Conservation (phyloP, 768 basidiomycete species). For the Termitomyces sp. region DNA sequence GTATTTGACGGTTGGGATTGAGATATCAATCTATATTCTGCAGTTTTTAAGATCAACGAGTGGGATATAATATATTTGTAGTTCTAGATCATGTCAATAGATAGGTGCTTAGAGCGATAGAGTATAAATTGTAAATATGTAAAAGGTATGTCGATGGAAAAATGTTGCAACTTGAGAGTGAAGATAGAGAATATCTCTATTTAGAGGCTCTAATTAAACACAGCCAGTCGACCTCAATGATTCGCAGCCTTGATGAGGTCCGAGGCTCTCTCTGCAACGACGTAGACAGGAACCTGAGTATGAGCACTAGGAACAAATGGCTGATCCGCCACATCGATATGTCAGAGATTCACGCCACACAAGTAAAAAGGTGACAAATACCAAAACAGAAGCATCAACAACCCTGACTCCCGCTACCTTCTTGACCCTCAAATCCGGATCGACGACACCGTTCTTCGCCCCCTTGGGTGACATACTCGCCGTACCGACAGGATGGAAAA, state of each 20-base stretch:
- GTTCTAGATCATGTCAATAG: too few relatives aligned
- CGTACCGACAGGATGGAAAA: slow-evolving; percentile 15
- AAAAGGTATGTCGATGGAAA: background rate
- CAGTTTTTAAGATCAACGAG: background rate
- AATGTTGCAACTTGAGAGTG: background rate
- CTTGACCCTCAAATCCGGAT: too few relatives aligned
- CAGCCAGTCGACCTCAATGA: background rate
- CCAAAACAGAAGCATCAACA: background rate
- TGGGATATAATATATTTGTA: background rate
- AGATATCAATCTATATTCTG: too few relatives aligned
- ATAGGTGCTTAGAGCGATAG: too few relatives aligned
- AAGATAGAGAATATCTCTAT: background rate
- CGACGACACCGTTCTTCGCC: too few relatives aligned
- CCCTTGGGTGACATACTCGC: slow-evolving; percentile 19
- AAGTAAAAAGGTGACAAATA: background rate
- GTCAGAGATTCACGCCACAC: background rate
- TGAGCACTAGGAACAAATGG: background rate
- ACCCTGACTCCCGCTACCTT: too few relatives aligned
- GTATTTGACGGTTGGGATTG: too few relatives aligned
- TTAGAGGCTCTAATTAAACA: background rate
- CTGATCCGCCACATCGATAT: background rate
- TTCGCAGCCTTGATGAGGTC: background rate
- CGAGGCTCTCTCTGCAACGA: background rate
- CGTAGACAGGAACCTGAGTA: background rate
- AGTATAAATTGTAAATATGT: background rate